Conservation (phyloP, 2,329 filamentous ascomycete genomes). For the Aphanocladium album region DNA sequence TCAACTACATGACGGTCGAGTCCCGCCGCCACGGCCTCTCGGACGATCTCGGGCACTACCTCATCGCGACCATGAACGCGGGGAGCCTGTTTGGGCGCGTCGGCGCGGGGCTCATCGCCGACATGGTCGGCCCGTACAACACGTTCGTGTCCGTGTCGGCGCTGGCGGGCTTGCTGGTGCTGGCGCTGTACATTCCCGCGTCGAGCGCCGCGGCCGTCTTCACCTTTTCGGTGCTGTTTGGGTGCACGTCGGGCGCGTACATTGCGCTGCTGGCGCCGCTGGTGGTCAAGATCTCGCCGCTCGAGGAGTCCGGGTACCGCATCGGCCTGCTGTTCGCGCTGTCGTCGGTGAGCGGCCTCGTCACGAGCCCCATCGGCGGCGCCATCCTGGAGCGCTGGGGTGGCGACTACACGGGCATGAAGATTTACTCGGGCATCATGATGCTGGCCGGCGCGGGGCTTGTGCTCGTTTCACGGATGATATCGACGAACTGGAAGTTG, state of each 20-base stretch:
- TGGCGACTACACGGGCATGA: constrained; percentile 22
- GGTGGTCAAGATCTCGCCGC: constrained; percentile 48
- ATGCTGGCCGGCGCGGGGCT: constrained; percentile 20
- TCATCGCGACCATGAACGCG: constrained; percentile 35
- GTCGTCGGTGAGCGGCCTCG: constrained; percentile 46
- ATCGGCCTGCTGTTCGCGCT: constrained; percentile 39
- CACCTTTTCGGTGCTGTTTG: constrained; percentile 36
- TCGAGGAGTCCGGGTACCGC: constrained; percentile 47
- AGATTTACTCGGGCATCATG: constrained; percentile 24
- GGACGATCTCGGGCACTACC: constrained; percentile 26
- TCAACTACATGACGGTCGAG: constrained; percentile 32
- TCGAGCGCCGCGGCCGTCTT: constrained; percentile 25
- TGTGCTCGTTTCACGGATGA: constrained; percentile 18
- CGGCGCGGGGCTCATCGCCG: constrained; percentile 28
- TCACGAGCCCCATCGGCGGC: constrained; percentile 48
- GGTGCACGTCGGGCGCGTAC: constrained; percentile 38
- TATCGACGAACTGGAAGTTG: constrained; percentile 19
- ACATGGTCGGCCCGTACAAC: constrained; percentile 35
- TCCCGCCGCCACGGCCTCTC: constrained; percentile 24
- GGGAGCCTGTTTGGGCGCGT: constrained; percentile 34
- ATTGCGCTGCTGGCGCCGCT: constrained; percentile 34
- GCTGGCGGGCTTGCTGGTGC: constrained; percentile 31
- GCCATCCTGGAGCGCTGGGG: constrained; percentile 23
- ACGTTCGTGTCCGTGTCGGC: constrained; percentile 41
- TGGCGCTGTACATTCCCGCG: constrained; percentile 40